Conservation (phyloP, 2,329 filamentous ascomycete species). For the Colletotrichum sp. region DNA sequence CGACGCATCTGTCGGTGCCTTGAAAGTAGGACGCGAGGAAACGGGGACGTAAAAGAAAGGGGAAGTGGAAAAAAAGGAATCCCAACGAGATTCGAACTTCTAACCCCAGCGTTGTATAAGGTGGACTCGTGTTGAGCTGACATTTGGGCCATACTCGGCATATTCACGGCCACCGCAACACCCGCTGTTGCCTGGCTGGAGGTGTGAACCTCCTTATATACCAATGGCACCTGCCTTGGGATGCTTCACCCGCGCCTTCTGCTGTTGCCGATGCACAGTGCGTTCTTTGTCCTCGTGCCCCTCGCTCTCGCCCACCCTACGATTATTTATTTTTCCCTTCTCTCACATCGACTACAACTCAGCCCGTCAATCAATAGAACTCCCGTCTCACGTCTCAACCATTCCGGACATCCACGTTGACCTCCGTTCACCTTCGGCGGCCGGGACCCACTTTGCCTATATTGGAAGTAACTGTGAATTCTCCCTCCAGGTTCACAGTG, state of each 20-base stretch:
- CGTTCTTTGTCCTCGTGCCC: accelerated
- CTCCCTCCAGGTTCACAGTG: background rate
- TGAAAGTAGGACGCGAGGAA: background rate
- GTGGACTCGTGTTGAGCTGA: background rate
- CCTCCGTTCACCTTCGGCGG: background rate
- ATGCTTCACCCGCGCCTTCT: background rate
- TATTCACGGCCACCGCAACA: background rate
- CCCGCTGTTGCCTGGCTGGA: background rate
- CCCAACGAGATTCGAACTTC: background rate
- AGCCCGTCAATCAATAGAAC: background rate
- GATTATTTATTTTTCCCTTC: too few relatives aligned
- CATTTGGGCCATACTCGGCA: background rate
- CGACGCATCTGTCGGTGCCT: background rate
- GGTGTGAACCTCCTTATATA: background rate
- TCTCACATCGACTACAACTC: background rate
- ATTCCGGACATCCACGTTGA: background rate
- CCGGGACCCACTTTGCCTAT: background rate
- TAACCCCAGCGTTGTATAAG: background rate
- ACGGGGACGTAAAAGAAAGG: background rate
- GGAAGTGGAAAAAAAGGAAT: background rate
- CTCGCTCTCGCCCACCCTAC: background rate
- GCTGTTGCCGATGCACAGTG: background rate
- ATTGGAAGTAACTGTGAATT: background rate
- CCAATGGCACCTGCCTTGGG: background rate
- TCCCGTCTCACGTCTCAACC: background rate